These are phyloP conservation scores for Fusarium incarnatum DNA, from an alignment of 2,329 filamentous ascomycete genomes.

Conservation along the genomic window DNA sequence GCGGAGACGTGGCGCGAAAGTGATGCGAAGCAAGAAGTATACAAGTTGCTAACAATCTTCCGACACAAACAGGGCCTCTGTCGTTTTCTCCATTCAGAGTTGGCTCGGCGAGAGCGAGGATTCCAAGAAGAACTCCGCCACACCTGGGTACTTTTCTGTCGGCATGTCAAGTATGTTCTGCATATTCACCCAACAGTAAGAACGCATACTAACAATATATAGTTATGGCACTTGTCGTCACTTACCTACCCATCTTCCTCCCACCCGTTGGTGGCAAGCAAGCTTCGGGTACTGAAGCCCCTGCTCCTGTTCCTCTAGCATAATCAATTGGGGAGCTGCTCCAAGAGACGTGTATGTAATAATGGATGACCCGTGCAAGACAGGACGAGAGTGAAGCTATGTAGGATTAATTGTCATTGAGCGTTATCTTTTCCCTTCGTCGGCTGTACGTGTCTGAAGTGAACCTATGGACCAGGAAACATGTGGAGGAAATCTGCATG, in stretches of 20 bases:
- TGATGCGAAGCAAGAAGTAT: slow-evolving; percentile 1
- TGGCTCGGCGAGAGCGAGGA: slow-evolving; percentile 83
- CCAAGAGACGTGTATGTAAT: slow-evolving; percentile 12
- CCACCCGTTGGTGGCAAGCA: slow-evolving; percentile 52
- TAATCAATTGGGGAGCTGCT: slow-evolving; percentile 3
- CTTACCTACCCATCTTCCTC: slow-evolving; percentile 64
- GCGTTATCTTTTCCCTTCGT: slow-evolving; percentile 17
- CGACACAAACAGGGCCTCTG: slow-evolving; percentile 69
- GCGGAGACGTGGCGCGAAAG: slow-evolving; percentile 10
- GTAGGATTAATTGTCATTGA: slow-evolving; percentile 13
- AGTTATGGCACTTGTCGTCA: slow-evolving; percentile 71
- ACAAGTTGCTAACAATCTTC: slow-evolving; percentile 12
- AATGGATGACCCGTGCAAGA: background rate
- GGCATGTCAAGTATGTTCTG: slow-evolving; percentile 77
- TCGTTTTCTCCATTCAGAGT: slow-evolving; percentile 79
- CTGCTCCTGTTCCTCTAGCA: slow-evolving; percentile 39
- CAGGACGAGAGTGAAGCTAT: background rate
- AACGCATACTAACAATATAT: slow-evolving; percentile 21
- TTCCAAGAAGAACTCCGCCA: slow-evolving; percentile 70
- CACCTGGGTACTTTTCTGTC: slow-evolving; percentile 77
- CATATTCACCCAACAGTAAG: background rate
- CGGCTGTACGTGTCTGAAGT: background rate
- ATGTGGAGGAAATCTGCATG: slow-evolving; percentile 1
- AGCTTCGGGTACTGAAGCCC: slow-evolving; percentile 51
- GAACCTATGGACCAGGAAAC: background rate